Base-by-base conservation (phyloP, 176 grass and related monocot species). In the Alopecurus myosuroides region DNA sequence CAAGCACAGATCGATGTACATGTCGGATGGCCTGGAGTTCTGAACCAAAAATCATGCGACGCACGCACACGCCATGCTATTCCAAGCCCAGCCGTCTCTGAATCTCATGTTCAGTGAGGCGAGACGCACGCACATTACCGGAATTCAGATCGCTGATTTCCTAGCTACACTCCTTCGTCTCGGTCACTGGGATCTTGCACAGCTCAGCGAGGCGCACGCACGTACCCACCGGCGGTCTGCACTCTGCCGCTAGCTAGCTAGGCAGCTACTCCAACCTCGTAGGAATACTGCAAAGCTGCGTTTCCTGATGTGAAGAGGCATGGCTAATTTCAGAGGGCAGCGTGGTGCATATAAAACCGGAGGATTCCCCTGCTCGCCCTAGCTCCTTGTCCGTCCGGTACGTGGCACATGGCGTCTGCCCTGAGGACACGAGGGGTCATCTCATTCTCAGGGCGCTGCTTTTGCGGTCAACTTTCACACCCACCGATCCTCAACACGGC, bases 381-480 rank as follows among this genome's bases (percentile, higher is more conserved):
- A n/a, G 45, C 72, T 75, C 1, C 33, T 3, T 64, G 77, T 45
- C 45, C 3, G n/a, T n/a, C 36, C 9, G 64, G 70, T 48, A 46
- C 56, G 70, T 15, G 42, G 42, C 88, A 86, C 88, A 83, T 83
- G 88, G 73, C 39, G 83, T 19, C 19, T 19, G 33, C 1, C 30
- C 36, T 37, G 19, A 30, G 29, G 18, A 42, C 52, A 35, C 26
- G 88, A 84, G n/a, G n/a, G n/a, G n/a, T n/a, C n/a, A n/a, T n/a
- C n/a, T n/a, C n/a, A n/a, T n/a, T n/a, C 44, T 90, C 88, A 68
- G 53, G 58, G 67, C 68, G 1, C 70, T 74, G 61, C 61, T 87
- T n/a, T 90, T 87, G 75, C 39, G 68, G 85, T 90, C 84, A 84
- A 84, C 85, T 87, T 90, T 90, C 57, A 45, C 74, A 63, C 10